These are phyloP conservation scores for Mrakia frigida DNA, from an alignment of 768 basidiomycete species.

Conservation along the genomic window DNA sequence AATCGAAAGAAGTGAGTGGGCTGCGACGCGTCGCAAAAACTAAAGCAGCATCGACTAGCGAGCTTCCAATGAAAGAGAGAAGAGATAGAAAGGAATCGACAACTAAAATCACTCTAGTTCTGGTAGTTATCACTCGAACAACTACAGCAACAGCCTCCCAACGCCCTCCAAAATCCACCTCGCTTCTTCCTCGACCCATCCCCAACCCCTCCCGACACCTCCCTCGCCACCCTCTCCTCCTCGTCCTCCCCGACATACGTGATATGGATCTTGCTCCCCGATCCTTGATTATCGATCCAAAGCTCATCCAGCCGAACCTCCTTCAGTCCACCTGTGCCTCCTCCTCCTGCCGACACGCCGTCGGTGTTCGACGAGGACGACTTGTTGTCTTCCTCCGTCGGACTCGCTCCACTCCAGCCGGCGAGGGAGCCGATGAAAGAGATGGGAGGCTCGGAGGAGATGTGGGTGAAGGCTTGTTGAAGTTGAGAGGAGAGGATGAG, in stretches of 20 bases:
- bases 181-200: background rate
- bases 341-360: background rate
- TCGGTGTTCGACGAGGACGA: background rate
- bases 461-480: constrained; percentile 3
- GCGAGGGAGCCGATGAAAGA: constrained; percentile 1
- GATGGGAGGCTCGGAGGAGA: background rate
- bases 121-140: too few species aligned
- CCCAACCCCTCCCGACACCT: background rate
- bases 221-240: background rate
- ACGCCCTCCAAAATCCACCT: background rate
- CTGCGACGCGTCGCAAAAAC: too few species aligned
- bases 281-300: background rate
- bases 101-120: too few species aligned
- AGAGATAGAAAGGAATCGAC: too few species aligned
- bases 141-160: background rate
- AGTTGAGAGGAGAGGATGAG: background rate
- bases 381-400: background rate
- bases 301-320: constrained; percentile 1
- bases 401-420: background rate
- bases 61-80: background rate
- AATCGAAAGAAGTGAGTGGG: too few species aligned
- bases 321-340: background rate
- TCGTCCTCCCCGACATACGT: background rate
- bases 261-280: background rate
- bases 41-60: background rate